Conservation (phyloP, 257 asterid species). For the Eustoma russellianum region DNA sequence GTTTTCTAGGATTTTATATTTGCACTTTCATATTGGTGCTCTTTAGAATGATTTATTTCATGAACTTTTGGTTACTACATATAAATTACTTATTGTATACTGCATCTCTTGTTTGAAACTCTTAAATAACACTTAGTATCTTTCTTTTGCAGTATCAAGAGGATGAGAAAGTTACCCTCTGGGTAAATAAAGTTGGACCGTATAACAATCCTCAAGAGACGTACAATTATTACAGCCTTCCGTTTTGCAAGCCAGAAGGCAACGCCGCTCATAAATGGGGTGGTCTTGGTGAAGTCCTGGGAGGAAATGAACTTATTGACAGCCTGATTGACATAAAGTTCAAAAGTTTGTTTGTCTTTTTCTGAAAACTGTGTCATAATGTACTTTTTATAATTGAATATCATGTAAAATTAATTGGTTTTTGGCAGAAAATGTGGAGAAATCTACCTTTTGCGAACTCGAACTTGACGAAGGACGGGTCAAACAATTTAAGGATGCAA, state of each 20-base stretch:
- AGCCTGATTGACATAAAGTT: constrained; percentile 75
- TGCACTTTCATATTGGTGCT: background rate
- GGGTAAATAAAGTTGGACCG: constrained; percentile 99
- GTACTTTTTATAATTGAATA: constrained; percentile 2
- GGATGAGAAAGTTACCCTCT: constrained; percentile 62
- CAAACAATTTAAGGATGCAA: constrained; percentile 48
- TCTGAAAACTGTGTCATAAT: background rate
- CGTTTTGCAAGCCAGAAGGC: constrained; percentile 72
- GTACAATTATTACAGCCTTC: constrained; percentile 86
- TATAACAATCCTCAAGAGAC: constrained; percentile 95
- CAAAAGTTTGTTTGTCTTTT: constrained; percentile 41
- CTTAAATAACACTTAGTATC: constrained; percentile 13
- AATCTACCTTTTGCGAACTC: constrained; percentile 34
- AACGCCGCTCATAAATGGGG: constrained; percentile 87
- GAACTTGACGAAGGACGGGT: constrained; percentile 47
- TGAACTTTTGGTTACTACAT: background rate
- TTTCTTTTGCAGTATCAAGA: constrained; percentile 52
- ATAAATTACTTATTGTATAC: background rate
- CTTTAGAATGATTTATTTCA: background rate
- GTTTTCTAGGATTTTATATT: background rate
- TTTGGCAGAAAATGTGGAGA: constrained; percentile 56
- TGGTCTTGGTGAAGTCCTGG: constrained; percentile 97
- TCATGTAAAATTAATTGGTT: background rate
- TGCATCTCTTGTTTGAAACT: background rate
- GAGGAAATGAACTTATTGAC: constrained; percentile 94